Conservation (phyloP, 257 asterid genomes). For the Thymus mandschuricus region DNA sequence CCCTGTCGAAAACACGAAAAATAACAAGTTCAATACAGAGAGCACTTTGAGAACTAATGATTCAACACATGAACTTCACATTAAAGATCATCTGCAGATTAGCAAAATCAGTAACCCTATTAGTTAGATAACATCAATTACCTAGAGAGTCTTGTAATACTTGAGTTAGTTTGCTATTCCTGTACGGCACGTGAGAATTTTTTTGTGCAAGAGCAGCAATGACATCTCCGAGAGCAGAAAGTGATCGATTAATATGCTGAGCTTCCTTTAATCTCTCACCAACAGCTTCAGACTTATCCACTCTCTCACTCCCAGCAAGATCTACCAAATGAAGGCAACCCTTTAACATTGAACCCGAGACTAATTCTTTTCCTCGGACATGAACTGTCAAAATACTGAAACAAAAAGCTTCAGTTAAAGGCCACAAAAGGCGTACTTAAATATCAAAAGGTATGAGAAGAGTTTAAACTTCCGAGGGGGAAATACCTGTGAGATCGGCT, state of each 20-base stretch:
- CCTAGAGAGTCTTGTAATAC: conserved; percentile 93
- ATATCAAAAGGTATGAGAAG: neutral
- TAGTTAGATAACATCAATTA: conserved; percentile 18
- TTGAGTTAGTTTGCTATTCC: conserved; percentile 96
- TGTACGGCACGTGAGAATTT: conserved; percentile 79
- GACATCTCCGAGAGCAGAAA: conserved; percentile 94
- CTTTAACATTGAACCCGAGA: conserved; percentile 68
- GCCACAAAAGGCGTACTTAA: conserved; percentile 14
- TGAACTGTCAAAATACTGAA: conserved; percentile 89
- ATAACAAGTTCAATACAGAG: conserved; percentile 7
- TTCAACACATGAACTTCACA: neutral
- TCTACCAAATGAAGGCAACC: conserved; percentile 95
- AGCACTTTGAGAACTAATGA: neutral
- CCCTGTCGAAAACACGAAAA: conserved; percentile 36
- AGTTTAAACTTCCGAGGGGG: neutral
- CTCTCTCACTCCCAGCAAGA: conserved; percentile 94
- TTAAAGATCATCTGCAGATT: neutral
- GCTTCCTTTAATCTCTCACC: conserved; percentile 97
- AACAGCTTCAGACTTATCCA: conserved; percentile 87
- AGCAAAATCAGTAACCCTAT: neutral
- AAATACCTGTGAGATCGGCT: conserved; percentile 90
- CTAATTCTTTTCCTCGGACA: conserved; percentile 82
- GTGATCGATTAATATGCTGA: conserved; percentile 84
- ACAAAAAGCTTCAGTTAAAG: conserved; percentile 20
- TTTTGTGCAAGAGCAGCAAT: conserved; percentile 92